Base-by-base conservation (phyloP, 176 grass and related monocot genomes). In the Zoysia pacifica region DNA sequence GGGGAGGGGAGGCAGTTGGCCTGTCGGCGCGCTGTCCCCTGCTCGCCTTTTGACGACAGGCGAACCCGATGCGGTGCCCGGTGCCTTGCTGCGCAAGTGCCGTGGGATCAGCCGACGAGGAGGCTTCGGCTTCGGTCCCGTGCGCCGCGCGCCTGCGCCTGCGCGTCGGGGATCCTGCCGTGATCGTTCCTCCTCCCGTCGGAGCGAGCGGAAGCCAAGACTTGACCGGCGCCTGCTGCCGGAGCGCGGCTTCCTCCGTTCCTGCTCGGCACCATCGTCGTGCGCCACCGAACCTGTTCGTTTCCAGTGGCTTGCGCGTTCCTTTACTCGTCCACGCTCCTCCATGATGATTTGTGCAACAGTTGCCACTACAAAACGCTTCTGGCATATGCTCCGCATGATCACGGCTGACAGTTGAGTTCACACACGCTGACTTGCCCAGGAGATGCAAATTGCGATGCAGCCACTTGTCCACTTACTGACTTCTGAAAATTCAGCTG, bases 21-120 rank as follows among this genome's bases (percentile, higher is more conserved):
- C 67, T 86, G 84, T 86, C 77, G 76, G 84, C 84, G 70, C 76
- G 77, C 62, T 86, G 84, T 80, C 84, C 69, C 76, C 70, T 80
- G 77, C 84, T 74, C 51, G 77, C 69, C 62, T 74, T 86, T 68
- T 50, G 50, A 80, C 84, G 84, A 74, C 84, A 80, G 36, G 5
- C 77, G 61, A 85, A 65, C 76, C 76, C 83, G 83, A 85, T 79
- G 60, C 75, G 45, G 13, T 43, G 12, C 65, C 18, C 59, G 18
- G 45, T 66, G 64, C 51, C 51, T 67, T 51, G 56, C 69, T 81
- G 51, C 61, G 45, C 4, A 46, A 19, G 71, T 13, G 11, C 7
- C 9, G 51, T 58, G 20, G 20, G 12, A 38, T 28, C 28, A 28
- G 28, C 28, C 28, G 37, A 40, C 28, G 58, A 28, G 36, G 64